Evolutionary conservation across 2,329 filamentous ascomycete genomes (phyloP), one percentile per base, ranked within the genome.

Genomic region (Apiospora hydei): DNA sequence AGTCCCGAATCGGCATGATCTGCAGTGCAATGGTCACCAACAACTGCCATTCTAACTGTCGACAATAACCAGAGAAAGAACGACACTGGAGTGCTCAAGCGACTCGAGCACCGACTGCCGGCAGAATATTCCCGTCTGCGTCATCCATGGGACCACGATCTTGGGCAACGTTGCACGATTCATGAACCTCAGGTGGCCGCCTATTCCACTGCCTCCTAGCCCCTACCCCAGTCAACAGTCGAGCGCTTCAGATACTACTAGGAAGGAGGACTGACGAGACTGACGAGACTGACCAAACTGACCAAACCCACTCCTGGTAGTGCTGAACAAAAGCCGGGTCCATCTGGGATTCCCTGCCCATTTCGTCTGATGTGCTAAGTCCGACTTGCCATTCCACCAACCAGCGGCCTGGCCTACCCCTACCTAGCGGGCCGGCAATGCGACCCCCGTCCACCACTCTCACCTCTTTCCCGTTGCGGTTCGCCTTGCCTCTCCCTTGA

Each of bases 201-300:
- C 46, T 1, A 13, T 4, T 43, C 41, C 46, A n/a, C 46, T n/a
- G 3, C 1, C 44, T 14, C 44, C 44, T 14, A 1, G 11, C 51
- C 51, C 51, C 26, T 16, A 11, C 26, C n/a, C 49, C 24, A n/a
- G 21, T 1, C n/a, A 1, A 5, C 24, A 18, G 14, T 57, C 26
- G 51, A 34, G 30, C 16, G 57, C 57, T 38, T 64, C 57, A 64
- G 57, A 64, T 38, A n/a, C n/a, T n/a, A n/a, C n/a, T n/a, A 61
- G 30, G 38, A 30, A 30, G 26, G 3, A 30, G 26, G 26, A 30
- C 26, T 30, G 26, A 30, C 26, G 26, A 30, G 26, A 30, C 26
- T 30, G 26, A 30, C 26, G 26, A 30, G 26, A 30, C 26, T 30
- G 26, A 3, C 26, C 26, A 30, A 21, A 21, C 46, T 18, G 46